Base-by-base conservation (phyloP, 2,329 filamentous ascomycete species). In the Calonectria honghensis region DNA sequence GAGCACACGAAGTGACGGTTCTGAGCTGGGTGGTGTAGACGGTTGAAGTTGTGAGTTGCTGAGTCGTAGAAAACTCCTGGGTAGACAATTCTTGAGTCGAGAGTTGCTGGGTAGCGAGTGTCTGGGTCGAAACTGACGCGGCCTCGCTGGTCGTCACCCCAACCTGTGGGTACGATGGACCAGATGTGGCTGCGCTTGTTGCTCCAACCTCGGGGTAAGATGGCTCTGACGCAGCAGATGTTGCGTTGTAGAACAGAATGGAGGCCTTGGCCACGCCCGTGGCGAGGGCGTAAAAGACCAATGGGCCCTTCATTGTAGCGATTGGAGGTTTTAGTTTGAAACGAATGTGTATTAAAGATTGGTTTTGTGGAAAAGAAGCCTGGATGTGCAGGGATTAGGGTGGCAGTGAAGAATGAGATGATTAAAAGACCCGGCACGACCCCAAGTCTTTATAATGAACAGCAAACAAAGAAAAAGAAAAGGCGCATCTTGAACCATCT, bases 1-100 rank as follows among this genome's bases (percentile, higher is more conserved):
- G 75, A 29, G 72, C 64, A 32, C 79, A 81, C 32, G 64, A 72
- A 4, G 79, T 81, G 35, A 81, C 66, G 2, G 79, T 81, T 11
- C 74, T 74, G 45, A 81, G 59, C 31, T 70, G 73, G 10, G 79
- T 81, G 5, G 79, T 81, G 77, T 77, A 79, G 54, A 77, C 24
- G 9, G 78, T 79, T 1, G 78, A 79, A 59, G 78, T 80, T 13
- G 78, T 72, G 39, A 66, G 39, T 29, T 79, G 20, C 16, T 80
- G 63, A 3, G 50, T 54, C 6, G 31, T 57, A 35, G 20, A 45
- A 18, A 45, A 4, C 2, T 45, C 16, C 29, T 29, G 51, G 51
- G 29, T 54, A 54, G 14, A 29, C 51, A 45, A n/a, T 45, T 45
- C 41, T n/a, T 45, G 41, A n/a, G 18, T 45, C 41, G 41, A 32